Conservation (phyloP, 78 protist species). For the Planoprotostelium fungivorum region DNA sequence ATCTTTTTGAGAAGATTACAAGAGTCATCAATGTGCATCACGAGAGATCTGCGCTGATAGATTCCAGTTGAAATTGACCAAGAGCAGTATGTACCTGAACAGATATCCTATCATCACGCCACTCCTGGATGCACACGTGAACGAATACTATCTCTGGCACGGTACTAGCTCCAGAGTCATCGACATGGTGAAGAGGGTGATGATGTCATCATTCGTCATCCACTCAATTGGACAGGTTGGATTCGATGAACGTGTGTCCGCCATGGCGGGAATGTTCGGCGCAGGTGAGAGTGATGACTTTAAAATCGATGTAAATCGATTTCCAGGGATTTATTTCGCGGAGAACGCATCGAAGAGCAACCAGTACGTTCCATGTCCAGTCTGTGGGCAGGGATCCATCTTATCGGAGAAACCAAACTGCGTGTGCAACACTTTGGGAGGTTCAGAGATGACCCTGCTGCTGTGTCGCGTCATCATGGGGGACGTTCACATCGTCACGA, state of each 20-base stretch:
- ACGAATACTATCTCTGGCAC: constrained; percentile 14
- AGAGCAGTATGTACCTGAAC: neutral
- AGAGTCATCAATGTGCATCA: neutral
- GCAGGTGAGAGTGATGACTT: neutral
- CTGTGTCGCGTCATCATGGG: neutral
- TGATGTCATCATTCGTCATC: too few relatives aligned
- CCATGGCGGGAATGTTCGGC: constrained; percentile 10
- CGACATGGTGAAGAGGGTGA: neutral
- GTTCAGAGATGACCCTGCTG: neutral
- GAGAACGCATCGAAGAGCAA: constrained; percentile 11
- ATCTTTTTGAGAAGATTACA: neutral
- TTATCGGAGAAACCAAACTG: neutral
- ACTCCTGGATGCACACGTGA: neutral
- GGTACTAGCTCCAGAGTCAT: neutral
- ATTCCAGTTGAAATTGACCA: neutral
- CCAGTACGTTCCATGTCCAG: constrained; percentile 9
- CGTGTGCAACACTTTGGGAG: neutral
- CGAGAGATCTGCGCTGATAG: neutral
- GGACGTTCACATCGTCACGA: neutral
- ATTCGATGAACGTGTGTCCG: constrained; percentile 4
- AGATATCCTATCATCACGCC: neutral
- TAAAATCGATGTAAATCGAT: neutral
- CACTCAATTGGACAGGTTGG: neutral
- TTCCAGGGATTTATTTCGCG: constrained; percentile 20
- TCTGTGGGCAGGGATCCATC: neutral